These are phyloP conservation scores for Colletotrichum lentis DNA, from an alignment of 2,329 filamentous ascomycete genomes.

Conservation along the genomic window DNA sequence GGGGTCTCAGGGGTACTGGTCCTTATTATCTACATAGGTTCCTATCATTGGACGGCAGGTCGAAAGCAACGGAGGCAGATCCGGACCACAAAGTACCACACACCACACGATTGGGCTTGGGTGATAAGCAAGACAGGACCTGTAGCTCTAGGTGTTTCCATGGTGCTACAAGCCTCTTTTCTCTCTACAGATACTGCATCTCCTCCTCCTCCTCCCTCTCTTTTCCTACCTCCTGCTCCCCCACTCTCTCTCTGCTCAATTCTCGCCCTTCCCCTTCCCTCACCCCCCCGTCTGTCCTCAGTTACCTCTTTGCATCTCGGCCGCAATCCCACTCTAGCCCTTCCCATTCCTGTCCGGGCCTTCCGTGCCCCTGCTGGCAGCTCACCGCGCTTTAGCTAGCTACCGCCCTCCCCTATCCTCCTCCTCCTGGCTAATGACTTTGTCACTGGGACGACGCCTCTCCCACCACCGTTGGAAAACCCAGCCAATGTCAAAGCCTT, in stretches of 20 bases:
- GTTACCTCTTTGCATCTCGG: not conserved
- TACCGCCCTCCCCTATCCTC: not conserved
- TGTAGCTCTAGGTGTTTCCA: not conserved
- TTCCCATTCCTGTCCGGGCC: not conserved
- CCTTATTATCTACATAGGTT: too few relatives aligned
- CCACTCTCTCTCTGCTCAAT: not conserved
- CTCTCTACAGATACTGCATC: too few relatives aligned
- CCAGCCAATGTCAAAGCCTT: conserved; percentile 16
- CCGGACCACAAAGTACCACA: conserved; percentile 8
- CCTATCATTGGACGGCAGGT: conserved; percentile 26
- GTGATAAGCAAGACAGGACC: not conserved
- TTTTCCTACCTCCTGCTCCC: not conserved
- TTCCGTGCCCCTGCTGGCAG: not conserved
- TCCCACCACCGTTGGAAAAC: not conserved
- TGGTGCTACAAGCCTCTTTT: not conserved
- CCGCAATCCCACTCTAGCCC: not conserved
- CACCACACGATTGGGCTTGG: not conserved
- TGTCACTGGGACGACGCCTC: conserved; percentile 12
- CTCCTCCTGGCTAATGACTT: conserved; percentile 2
- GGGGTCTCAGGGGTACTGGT: not conserved
- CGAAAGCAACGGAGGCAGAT: conserved; percentile 29
- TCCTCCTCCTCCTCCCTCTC: not conserved
- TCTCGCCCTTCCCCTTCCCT: not conserved
- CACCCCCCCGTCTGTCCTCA: conserved; percentile 2
- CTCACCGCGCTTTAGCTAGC: conserved; percentile 1